Evolutionary conservation across 2,329 filamentous ascomycete genomes (phyloP).

Genomic region (Colletotrichum plurivorum): DNA sequence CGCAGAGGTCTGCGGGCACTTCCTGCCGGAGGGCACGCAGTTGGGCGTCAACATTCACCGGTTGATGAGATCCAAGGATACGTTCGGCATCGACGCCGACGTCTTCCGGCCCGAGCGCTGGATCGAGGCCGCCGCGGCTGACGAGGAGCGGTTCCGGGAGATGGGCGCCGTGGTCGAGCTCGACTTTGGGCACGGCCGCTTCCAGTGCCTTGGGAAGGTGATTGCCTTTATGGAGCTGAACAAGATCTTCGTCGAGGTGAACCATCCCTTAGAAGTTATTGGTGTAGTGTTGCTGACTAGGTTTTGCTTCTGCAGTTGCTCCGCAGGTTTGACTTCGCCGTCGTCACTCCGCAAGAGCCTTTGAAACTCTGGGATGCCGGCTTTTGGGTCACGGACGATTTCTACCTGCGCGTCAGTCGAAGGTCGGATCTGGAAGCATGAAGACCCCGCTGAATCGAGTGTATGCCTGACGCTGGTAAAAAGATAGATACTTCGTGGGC

Average conservation of each 20-base stretch:
- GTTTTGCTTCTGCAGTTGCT: constrained; percentile 43
- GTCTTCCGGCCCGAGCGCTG: constrained; percentile 64
- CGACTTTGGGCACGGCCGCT: constrained; percentile 59
- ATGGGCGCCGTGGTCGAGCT: constrained; percentile 57
- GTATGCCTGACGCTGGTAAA: too few species aligned
- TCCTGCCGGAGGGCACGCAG: constrained; percentile 54
- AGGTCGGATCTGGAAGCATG: background rate
- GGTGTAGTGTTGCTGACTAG: background rate
- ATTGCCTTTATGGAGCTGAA: constrained; percentile 60
- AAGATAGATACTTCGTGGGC: too few species aligned
- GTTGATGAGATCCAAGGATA: constrained; percentile 51
- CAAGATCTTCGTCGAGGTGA: constrained; percentile 60
- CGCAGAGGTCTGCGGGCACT: constrained; percentile 51
- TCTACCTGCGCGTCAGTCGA: constrained; percentile 42
- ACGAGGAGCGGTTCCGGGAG: constrained; percentile 46
- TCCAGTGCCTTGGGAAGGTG: constrained; percentile 60
- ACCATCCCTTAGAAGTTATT: background rate
- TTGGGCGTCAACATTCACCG: constrained; percentile 58
- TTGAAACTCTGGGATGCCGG: constrained; percentile 39
- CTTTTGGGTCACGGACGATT: constrained; percentile 43
- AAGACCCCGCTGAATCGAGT: background rate
- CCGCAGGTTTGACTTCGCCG: constrained; percentile 42
- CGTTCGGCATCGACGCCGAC: constrained; percentile 62
- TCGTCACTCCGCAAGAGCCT: constrained; percentile 41
- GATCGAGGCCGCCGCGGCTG: constrained; percentile 52